phyloP scores from a whole-genome alignment of 345 rosid species.

The Geranium brycei region DNA sequence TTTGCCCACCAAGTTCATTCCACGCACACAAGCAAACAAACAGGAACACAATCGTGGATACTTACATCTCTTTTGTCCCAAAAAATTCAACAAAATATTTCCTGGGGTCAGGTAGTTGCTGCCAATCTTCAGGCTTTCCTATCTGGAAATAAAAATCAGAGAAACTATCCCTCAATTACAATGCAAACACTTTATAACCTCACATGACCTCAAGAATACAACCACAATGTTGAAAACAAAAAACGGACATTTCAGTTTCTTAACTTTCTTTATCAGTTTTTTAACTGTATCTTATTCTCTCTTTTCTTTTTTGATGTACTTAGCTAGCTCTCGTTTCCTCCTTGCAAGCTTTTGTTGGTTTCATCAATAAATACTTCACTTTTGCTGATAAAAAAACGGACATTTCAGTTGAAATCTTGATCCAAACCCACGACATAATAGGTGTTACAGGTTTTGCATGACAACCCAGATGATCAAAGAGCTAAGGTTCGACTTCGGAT shows the following conservation, averaged over 20 bases:
- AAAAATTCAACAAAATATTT: not conserved
- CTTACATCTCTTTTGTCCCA: not conserved
- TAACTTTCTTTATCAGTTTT: no score
- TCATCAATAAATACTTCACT: no score
- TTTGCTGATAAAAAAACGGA: no score
- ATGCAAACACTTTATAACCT: not conserved
- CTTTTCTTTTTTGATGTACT: no score
- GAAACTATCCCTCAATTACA: not conserved
- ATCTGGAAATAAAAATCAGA: not conserved
- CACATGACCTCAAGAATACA: not conserved
- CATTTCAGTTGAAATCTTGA: not conserved
- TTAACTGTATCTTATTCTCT: no score
- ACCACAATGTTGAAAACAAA: not conserved
- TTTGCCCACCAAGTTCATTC: not conserved
- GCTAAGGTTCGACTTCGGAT: not conserved
- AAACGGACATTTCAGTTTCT: no score
- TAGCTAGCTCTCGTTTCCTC: no score
- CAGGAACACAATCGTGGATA: not conserved
- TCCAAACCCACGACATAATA: not conserved
- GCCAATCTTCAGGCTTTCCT: not conserved
- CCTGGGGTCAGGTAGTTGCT: not conserved
- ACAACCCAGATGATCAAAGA: not conserved
- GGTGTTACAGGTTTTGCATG: not conserved
- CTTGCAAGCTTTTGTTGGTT: no score
- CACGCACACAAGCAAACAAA: not conserved